Evolutionary conservation across 371 early-diverging fungal species (phyloP), one percentile per base, ranked within the genome.

Genomic region (Smittium culicis): DNA sequence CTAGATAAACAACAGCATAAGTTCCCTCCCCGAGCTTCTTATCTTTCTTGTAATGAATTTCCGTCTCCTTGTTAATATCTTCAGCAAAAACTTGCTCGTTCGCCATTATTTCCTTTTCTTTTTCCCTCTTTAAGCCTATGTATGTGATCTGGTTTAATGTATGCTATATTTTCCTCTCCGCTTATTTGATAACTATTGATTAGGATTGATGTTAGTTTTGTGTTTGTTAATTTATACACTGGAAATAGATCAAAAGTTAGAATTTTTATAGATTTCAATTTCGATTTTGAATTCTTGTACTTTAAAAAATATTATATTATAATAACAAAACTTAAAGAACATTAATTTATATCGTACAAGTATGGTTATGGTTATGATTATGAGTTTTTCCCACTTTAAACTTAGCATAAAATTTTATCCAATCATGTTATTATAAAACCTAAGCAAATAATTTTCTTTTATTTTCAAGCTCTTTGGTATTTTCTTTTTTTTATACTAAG

Each of bases 1-100:
- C 94, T 67, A 81, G 74, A 73, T 92, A 94, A 0, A 96, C 94
- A 20, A 90, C 91, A 66, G 97, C 97, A 70, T 92, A 96, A 55
- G 94, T 91, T 75, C 97, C 97, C 76, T 94, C 94, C 68, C 97
- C 97, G 66, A 96, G 83, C 79, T 93, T 94, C 59, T 80, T 78
- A 61, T 87, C 88, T 76, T 88, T 90, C 67, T 79, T 81, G 74
- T 91, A 92, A 69, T 83, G 82, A 54, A 78, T 80, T 65, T 87
- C 85, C 25, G 83, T 83, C 16, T 79, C 79, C 3, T 77, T 71
- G 69, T 87, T 87, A 58, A 79, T 72, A 61, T 77, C 79, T 55
- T 79, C 78, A 32, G 78, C 79, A 34, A 79, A 69, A 45, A 76
- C 65, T 25, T 71, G 68, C 32, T 67, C 71, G 29, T 68, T 34